Evolutionary conservation across 2,329 filamentous ascomycete species (phyloP).

Genomic region (Ascochyta fabae): DNA sequence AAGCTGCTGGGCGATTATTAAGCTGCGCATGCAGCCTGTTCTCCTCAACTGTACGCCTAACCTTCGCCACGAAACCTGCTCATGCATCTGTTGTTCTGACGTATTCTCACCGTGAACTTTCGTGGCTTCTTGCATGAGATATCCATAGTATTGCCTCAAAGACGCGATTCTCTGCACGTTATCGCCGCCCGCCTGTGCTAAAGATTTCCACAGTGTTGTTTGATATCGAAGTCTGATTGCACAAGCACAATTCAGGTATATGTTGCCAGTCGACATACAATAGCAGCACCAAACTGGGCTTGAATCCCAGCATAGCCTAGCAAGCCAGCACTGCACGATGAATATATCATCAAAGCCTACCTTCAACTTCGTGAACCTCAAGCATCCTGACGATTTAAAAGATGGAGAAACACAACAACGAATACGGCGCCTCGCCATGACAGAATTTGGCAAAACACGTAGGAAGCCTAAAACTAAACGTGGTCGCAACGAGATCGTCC

Average conservation of each 20-base stretch:
- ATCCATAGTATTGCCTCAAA: neutral
- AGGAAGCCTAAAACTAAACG: conserved; percentile 37
- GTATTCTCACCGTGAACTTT: neutral
- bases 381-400: conserved; percentile 42
- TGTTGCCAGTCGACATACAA: conserved; percentile 3
- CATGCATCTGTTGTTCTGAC: neutral
- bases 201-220: conserved; percentile 5
- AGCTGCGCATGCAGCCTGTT: neutral
- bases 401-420: conserved; percentile 39
- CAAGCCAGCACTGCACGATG: conserved; percentile 22
- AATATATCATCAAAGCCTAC: conserved; percentile 30
- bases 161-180: conserved; percentile 9
- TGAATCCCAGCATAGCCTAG: neutral
- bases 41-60: neutral
- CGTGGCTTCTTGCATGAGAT: neutral
- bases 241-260: conserved; percentile 2
- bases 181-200: conserved; percentile 9
- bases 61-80: neutral
- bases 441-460: conserved; percentile 37
- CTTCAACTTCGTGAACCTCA: conserved; percentile 43
- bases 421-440: conserved; percentile 44
- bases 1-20: no score
- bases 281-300: neutral
- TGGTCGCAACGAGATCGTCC: conserved; percentile 35
- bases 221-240: conserved; percentile 10